Conservation (phyloP, 2,329 filamentous ascomycete genomes). For the Bertia moriformis region DNA sequence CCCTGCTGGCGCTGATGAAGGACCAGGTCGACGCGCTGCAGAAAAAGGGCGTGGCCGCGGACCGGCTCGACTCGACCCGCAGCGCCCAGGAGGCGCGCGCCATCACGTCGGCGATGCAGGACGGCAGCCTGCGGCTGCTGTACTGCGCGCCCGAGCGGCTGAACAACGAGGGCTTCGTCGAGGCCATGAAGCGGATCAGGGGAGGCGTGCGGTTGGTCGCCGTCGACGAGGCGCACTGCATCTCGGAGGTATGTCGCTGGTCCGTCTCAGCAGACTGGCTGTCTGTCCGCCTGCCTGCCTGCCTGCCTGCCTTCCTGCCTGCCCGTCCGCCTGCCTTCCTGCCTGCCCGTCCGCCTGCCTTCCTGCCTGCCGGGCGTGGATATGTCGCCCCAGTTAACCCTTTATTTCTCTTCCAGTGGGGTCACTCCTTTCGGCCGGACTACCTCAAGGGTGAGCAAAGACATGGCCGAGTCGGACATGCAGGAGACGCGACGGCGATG, state of each 20-base stretch:
- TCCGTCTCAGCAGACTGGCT: slow-evolving; percentile 3
- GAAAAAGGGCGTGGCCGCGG: slow-evolving; percentile 31
- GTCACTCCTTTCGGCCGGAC: slow-evolving; percentile 31
- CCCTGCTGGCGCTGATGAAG: slow-evolving; percentile 43
- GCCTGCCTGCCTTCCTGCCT: no score
- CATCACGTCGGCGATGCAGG: slow-evolving; percentile 19
- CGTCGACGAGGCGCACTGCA: slow-evolving; percentile 43
- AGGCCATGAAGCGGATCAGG: slow-evolving; percentile 34
- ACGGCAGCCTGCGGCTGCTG: slow-evolving; percentile 33
- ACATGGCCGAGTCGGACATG: slow-evolving; percentile 15
- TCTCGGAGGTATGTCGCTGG: slow-evolving; percentile 27
- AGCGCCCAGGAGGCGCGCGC: slow-evolving; percentile 26
- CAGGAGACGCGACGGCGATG: no score
- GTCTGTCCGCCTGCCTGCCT: no score
- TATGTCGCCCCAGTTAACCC: no score
- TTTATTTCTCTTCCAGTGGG: slow-evolving; percentile 28
- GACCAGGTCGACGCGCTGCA: slow-evolving; percentile 41
- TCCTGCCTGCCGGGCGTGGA: no score
- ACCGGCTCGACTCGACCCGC: slow-evolving; percentile 40
- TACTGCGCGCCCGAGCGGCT: slow-evolving; percentile 45
- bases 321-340: no score
- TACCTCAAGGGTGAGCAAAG: slow-evolving; percentile 27
- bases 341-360: no score
- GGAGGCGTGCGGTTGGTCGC: slow-evolving; percentile 41
- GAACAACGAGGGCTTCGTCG: slow-evolving; percentile 45